Conservation (phyloP, 768 basidiomycete species). For the Trametes maxima region DNA sequence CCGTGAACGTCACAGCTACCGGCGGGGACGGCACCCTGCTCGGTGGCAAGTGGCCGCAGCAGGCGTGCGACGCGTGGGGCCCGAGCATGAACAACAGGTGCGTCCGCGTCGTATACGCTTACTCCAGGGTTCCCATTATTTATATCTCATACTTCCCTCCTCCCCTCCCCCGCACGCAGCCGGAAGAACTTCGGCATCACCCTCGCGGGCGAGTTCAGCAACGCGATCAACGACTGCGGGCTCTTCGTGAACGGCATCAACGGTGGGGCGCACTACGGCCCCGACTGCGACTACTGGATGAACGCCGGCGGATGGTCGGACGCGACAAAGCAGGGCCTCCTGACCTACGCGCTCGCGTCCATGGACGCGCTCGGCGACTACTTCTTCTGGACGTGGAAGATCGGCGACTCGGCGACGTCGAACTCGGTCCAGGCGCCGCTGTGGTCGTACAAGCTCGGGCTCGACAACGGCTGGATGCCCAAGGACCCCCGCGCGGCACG, state of each 20-base stretch:
- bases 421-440: constrained; percentile 52
- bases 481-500: constrained; percentile 61
- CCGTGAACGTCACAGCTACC: constrained; percentile 34
- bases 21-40: constrained; percentile 33
- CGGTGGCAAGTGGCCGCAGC: constrained; percentile 33
- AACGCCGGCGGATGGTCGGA: constrained; percentile 53
- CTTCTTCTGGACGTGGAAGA: constrained; percentile 83
- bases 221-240: constrained; percentile 66
- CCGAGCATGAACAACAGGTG: constrained; percentile 44
- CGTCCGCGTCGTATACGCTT: constrained; percentile 3
- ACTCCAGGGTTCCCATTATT: neutral
- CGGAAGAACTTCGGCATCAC: constrained; percentile 63
- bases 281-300: constrained; percentile 44
- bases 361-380: constrained; percentile 70
- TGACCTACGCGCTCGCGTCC: constrained; percentile 50
- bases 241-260: constrained; percentile 42
- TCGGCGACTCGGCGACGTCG: constrained; percentile 54
- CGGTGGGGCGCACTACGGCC: constrained; percentile 40
- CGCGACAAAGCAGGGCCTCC: constrained; percentile 50
- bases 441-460: constrained; percentile 70
- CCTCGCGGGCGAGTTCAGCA: constrained; percentile 72
- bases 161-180: constrained; percentile 28
- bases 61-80: constrained; percentile 50
- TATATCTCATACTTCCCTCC: too few species aligned
- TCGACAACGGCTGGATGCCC: constrained; percentile 76